Evolutionary conservation across 2,329 filamentous ascomycete species (phyloP).

Genomic region (Diplodia sapinea): DNA sequence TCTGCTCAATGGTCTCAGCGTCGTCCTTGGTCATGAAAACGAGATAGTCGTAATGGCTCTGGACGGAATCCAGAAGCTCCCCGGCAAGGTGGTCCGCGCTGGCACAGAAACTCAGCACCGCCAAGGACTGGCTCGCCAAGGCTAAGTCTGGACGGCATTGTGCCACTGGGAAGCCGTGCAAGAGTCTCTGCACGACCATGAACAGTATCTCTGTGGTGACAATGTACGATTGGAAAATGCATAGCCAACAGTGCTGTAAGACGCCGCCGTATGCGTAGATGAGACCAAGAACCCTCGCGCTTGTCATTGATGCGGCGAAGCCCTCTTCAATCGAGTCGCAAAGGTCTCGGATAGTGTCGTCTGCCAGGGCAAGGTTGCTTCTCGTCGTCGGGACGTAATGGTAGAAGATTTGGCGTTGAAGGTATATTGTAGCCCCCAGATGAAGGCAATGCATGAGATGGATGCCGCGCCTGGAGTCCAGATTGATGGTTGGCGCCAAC

Average conservation of each 20-base stretch:
- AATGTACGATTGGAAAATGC: slow-evolving; percentile 37
- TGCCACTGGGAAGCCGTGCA: slow-evolving; percentile 22
- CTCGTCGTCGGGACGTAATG: slow-evolving; percentile 10
- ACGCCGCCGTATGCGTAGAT: slow-evolving; percentile 34
- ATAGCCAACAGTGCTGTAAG: slow-evolving; percentile 37
- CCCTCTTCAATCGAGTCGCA: slow-evolving; percentile 34
- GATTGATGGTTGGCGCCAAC: slow-evolving; percentile 8
- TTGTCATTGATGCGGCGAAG: slow-evolving; percentile 35
- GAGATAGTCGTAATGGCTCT: slow-evolving; percentile 29
- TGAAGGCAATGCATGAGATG: slow-evolving; percentile 38
- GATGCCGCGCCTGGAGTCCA: slow-evolving; percentile 30
- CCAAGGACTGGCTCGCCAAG: slow-evolving; percentile 29
- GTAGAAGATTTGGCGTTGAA: slow-evolving; percentile 34
- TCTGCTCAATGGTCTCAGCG: not conserved
- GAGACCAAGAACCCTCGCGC: slow-evolving; percentile 33
- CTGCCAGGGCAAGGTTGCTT: not conserved
- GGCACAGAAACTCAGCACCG: slow-evolving; percentile 32
- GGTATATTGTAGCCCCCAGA: slow-evolving; percentile 37
- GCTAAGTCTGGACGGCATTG: slow-evolving; percentile 31
- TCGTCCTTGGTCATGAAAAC: not conserved
- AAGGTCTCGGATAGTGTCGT: not conserved
- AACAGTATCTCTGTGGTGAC: slow-evolving; percentile 35
- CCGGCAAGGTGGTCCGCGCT: slow-evolving; percentile 23
- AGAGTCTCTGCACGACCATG: slow-evolving; percentile 33
- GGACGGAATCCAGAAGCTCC: not conserved